Base-by-base conservation (phyloP, 768 basidiomycete genomes). In the Mycena rebaudengoi region DNA sequence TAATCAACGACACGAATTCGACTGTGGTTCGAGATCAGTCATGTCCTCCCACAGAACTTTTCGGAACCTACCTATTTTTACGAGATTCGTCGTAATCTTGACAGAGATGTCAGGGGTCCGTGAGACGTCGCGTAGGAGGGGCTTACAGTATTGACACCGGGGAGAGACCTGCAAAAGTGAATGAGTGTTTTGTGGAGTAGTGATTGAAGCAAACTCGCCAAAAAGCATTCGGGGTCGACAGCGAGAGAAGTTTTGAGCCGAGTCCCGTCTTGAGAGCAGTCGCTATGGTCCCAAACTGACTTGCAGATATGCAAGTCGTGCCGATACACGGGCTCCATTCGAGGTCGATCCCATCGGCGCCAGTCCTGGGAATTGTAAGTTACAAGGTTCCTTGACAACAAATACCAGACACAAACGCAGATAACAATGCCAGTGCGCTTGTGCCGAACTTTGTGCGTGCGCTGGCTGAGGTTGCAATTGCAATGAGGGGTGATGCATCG, bases 161-260 rank as follows among this genome's bases (percentile, higher is more conserved):
- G 49, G n/a, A 53, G 49, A 23, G 44, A 45, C 44, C 44, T 44
- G n/a, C n/a, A n/a, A n/a, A n/a, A n/a, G n/a, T n/a, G n/a, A n/a
- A n/a, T n/a, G n/a, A n/a, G n/a, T n/a, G n/a, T n/a, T n/a, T n/a
- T n/a, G n/a, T n/a, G n/a, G n/a, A n/a, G n/a, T n/a, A n/a, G n/a
- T n/a, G n/a, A n/a, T n/a, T n/a, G n/a, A n/a, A n/a, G n/a, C n/a
- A n/a, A n/a, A n/a, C n/a, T n/a, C n/a, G 35, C 64, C 64, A 65
- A 41, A 65, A 65, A 8, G 41, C 51, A n/a, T n/a, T 25, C 5
- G 64, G 59, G 4, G 64, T 65, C 23, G 64, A 65, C 26, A 65
- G n/a, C 1, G 64, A 60, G 14, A 65, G 56, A 7, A 35, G 29
- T 13, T 28, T 32, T 21, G 52, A 29, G 23, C 50, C 58, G n/a